Conservation (phyloP, 1,284 basidiomycete species). For the Golubevia pallescens region DNA sequence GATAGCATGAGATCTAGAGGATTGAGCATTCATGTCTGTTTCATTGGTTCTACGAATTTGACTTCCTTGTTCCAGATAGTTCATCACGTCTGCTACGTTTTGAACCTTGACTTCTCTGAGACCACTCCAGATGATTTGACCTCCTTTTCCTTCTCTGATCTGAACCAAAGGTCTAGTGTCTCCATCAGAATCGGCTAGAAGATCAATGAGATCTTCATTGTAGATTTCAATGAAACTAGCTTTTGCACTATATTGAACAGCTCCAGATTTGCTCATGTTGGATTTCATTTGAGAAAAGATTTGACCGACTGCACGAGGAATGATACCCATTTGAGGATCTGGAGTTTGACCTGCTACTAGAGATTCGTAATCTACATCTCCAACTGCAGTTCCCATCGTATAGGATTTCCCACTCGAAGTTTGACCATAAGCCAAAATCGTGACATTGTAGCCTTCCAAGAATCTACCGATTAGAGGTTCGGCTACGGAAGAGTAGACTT, state of each 20-base stretch:
- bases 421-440: slow-evolving; percentile 96
- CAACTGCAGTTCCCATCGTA: slow-evolving; percentile 74
- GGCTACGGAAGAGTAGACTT: slow-evolving; percentile 82
- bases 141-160: slow-evolving; percentile 94
- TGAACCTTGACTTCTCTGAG: slow-evolving; percentile 86
- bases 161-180: slow-evolving; percentile 75
- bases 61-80: slow-evolving; percentile 78
- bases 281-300: slow-evolving; percentile 77
- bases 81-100: slow-evolving; percentile 87
- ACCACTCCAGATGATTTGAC: slow-evolving; percentile 95
- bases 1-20: slow-evolving; percentile 96
- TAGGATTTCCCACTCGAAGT: slow-evolving; percentile 96
- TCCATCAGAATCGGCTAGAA: slow-evolving; percentile 50
- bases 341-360: slow-evolving; percentile 33
- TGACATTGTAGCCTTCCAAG: slow-evolving; percentile 94
- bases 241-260: slow-evolving; percentile 40
- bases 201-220: slow-evolving; percentile 74
- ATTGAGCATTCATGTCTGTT: slow-evolving; percentile 98
- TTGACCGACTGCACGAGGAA: slow-evolving; percentile 89
- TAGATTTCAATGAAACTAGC: slow-evolving; percentile 81
- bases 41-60: slow-evolving; percentile 90
- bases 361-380: slow-evolving; percentile 40
- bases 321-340: slow-evolving; percentile 73
- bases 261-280: slow-evolving; percentile 68
- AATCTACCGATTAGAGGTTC: slow-evolving; percentile 87